A percentile compares a stretch with the other conserved stretches of the same genome.
These are phyloP conservation scores for Ogataea degrootiae DNA, from an alignment of 805 yeast genomes.

Conservation along the genomic window DNA sequence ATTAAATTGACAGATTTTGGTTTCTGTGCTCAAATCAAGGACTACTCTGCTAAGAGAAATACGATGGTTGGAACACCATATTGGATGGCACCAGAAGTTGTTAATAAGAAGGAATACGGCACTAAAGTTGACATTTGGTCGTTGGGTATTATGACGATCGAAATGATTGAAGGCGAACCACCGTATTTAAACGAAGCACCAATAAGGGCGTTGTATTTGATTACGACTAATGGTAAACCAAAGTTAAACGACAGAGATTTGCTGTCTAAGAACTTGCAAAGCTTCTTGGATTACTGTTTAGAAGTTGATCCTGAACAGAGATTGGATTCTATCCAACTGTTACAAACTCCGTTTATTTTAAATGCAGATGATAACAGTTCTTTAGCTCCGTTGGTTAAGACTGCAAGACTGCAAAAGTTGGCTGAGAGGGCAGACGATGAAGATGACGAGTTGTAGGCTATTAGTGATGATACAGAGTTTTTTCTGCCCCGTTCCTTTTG, in stretches of 20 bases:
- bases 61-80: constrained; percentile 88
- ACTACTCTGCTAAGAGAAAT: constrained; percentile 66
- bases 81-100: constrained; percentile 91
- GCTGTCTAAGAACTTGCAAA: constrained; percentile 57
- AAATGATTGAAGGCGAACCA: constrained; percentile 84
- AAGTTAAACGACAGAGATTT: constrained; percentile 70
- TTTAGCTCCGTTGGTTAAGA: constrained; percentile 68
- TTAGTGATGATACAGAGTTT: too few species aligned
- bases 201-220: constrained; percentile 66
- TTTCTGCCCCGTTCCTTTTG: too few species aligned
- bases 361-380: constrained; percentile 58
- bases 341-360: constrained; percentile 59
- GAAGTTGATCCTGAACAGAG: constrained; percentile 81
- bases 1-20: constrained; percentile 85
- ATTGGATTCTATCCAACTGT: constrained; percentile 69
- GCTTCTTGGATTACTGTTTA: constrained; percentile 71
- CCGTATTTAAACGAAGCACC: constrained; percentile 81
- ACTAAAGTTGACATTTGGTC: constrained; percentile 84
- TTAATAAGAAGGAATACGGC: constrained; percentile 72
- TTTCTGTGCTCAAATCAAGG: constrained; percentile 77
- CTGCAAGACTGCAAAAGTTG: constrained; percentile 63
- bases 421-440: constrained; percentile 28
- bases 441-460: constrained; percentile 11
- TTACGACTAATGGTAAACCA: constrained; percentile 80
- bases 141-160: constrained; percentile 79